Evolutionary conservation across 345 rosid species (phyloP), one percentile per base, ranked within the genome.

Genomic region (Aquilaria malaccensis): DNA sequence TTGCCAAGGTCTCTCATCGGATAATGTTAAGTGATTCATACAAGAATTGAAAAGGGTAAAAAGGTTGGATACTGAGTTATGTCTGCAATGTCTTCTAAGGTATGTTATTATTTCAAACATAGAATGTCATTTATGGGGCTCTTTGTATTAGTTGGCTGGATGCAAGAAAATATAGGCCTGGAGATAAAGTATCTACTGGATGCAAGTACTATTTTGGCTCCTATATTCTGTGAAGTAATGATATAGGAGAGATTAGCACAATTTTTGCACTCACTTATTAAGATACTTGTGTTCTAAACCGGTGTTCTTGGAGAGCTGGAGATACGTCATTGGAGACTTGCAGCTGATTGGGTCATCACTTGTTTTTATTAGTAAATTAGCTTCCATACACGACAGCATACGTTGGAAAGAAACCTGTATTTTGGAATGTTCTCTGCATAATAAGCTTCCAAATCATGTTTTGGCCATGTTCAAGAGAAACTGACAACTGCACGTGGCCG

Each of bases 281-380:
- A 4, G 54, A 46, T 65, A 45, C 52, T 60, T 9, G 33, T 45
- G 66, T 46, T 30, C 58, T 30, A 53, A 48, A 56, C 63, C 56
- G 22, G 7, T 58, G 72, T 41, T 50, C 2, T 33, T 33, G 52
- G 51, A 49, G 61, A 50, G 22, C 50, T 59, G 59, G 33, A 31
- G 55, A 50, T 58, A 48, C 57, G 43, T 37, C 7, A 10, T 46
- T 15, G 45, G 54, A 33, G 58, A 29, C 33, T 33, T 53, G 61
- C 14, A 47, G 11, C 13, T 57, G 60, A 58, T 45, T 69, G 61
- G 53, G 33, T n/a, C 33, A 47, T 64, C 50, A 33, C 61, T 64
- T 64, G 2, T 22, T 45, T 58, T 50, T 29, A 45, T 45, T 22
- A 3, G 30, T 22, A 12, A n/a, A 9, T 11, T 7, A 51, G 12